A percentile compares a stretch with the other conserved stretches of the same genome.
These are phyloP conservation scores for Echria macrotheca DNA, from an alignment of 495 filamentous ascomycete species.

Conservation along the genomic window DNA sequence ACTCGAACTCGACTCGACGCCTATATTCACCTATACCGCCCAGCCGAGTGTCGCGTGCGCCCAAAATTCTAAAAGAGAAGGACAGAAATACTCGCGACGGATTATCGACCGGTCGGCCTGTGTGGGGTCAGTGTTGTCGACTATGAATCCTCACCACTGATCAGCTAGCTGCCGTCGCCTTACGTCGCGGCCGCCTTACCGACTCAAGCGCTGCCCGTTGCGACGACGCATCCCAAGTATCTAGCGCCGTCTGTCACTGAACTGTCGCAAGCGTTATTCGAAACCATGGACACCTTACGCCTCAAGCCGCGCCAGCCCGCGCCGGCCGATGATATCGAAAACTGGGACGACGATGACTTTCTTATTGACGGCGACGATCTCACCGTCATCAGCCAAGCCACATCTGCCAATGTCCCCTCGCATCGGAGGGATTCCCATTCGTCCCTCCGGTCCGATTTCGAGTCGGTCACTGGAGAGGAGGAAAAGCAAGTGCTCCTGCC, in stretches of 20 bases:
- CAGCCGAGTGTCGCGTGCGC: conserved; percentile 1
- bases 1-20: conserved; percentile 8
- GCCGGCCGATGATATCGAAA: conserved; percentile 61
- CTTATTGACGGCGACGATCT: conserved; percentile 69
- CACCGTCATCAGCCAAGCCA: conserved; percentile 59
- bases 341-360: conserved; percentile 85
- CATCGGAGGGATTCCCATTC: conserved; percentile 71
- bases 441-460: conserved; percentile 74
- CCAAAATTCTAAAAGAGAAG: neutral
- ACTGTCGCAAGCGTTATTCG: too few species aligned
- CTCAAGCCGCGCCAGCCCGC: conserved; percentile 51
- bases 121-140: conserved; percentile 21
- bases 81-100: neutral
- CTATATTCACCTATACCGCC: conserved; percentile 5
- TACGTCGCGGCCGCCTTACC: conserved; percentile 7
- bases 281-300: conserved; percentile 54
- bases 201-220: conserved; percentile 3
- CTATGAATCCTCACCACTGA: conserved; percentile 35
- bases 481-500: conserved; percentile 78
- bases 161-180: conserved; percentile 20
- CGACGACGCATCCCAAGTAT: conserved; percentile 9
- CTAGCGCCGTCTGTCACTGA: too few species aligned
- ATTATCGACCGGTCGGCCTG: conserved; percentile 12
- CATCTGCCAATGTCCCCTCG: conserved; percentile 46
- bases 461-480: conserved; percentile 70